Evolutionary conservation across 2,329 filamentous ascomycete species (phyloP), one percentile per base, ranked within the genome.

Genomic region (Mariannaea sp.): DNA sequence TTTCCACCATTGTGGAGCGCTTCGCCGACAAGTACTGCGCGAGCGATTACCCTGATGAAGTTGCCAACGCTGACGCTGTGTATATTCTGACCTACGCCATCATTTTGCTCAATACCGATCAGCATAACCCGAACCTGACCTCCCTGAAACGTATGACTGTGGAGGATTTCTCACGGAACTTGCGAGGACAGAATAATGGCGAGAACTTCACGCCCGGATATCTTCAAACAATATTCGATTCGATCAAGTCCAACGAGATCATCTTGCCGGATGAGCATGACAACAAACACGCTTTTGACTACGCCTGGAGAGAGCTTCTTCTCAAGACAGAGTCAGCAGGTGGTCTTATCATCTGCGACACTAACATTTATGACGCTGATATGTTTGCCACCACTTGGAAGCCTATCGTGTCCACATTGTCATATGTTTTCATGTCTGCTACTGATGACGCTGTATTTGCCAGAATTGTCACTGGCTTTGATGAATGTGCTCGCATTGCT

Each of bases 391-490:
- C 92, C 17, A 97, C 92, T 1, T 99, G 95, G 94, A 92, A 85
- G 69, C 93, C 95, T 0, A 92, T 99, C 43, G 82, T 99, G 30
- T 92, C 94, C 3, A 97, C 95, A 0, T 77, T 99, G 49, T 95
- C 94, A 10, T 99, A 97, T 68, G 94, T 99, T 3, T 99, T 99
- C 76, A 96, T 97, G 88, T 97, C 93, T 29, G 95, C 95, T 13
- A 96, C 92, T 0, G 95, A 99, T 67, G 94, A 99, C 70, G 82
- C 93, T 1, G 94, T 99, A 3, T 99, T 96, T 69, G 90, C 90
- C 29, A 85, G 94, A 55, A 89, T 99, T 14, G 91, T 97, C 22
- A 90, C 90, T 41, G 94, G 94, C 2, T 99, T 99, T 67, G 91
- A 96, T 65, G 93, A 99, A 71, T 97, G 93, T 70, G 92, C 94